Percentiles rank a stretch among this genome's conserved stretches.
These are phyloP conservation scores for Diaporthe aspalathi DNA, from an alignment of 2,329 filamentous ascomycete genomes.

Conservation along the genomic window DNA sequence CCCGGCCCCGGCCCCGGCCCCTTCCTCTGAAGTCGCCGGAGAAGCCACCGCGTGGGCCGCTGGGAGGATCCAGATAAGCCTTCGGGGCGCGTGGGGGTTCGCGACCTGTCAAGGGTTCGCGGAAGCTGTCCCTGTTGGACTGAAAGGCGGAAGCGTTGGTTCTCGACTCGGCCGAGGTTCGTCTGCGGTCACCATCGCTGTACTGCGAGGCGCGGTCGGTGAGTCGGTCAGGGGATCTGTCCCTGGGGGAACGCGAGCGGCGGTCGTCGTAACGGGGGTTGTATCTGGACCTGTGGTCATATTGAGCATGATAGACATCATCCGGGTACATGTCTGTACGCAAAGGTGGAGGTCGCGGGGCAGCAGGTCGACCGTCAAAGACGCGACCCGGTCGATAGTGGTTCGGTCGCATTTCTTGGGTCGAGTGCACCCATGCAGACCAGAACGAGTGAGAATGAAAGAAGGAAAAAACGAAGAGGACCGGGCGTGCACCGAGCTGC, in stretches of 20 bases:
- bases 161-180: slow-evolving; percentile 70
- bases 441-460: not conserved
- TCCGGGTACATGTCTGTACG: slow-evolving; percentile 37
- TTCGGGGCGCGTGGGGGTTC: slow-evolving; percentile 87
- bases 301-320: slow-evolving; percentile 44
- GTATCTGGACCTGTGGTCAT: slow-evolving; percentile 63
- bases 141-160: slow-evolving; percentile 70
- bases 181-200: slow-evolving; percentile 75
- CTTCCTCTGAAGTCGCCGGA: slow-evolving; percentile 72
- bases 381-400: slow-evolving; percentile 38
- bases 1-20: slow-evolving; percentile 64
- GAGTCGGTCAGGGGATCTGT: slow-evolving; percentile 77
- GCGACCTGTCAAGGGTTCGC: slow-evolving; percentile 65
- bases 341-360: slow-evolving; percentile 36
- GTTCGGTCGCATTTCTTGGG: slow-evolving; percentile 37
- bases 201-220: slow-evolving; percentile 65
- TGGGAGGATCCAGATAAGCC: slow-evolving; percentile 77
- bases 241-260: slow-evolving; percentile 73
- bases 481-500: not conserved
- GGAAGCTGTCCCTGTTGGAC: slow-evolving; percentile 67
- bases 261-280: slow-evolving; percentile 71
- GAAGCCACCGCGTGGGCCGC: slow-evolving; percentile 75
- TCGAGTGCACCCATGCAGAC: slow-evolving; percentile 19
- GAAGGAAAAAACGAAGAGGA: not conserved
- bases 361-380: slow-evolving; percentile 32